Evolutionary conservation across 768 basidiomycete species (phyloP), one percentile per base, ranked within the genome.

Genomic region (Kwoniella europaea): DNA sequence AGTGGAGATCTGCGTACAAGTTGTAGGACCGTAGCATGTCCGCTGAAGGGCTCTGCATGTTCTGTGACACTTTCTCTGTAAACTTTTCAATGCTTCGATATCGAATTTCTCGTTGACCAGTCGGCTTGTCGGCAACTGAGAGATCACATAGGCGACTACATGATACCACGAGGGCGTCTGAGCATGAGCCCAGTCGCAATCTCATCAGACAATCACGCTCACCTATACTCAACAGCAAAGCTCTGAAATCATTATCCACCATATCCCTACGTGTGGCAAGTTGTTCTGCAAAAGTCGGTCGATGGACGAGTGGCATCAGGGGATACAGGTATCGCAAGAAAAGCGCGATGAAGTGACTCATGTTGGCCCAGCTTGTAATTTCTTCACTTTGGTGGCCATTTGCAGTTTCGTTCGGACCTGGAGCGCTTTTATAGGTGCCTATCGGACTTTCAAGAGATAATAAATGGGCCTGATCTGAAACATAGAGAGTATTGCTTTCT

Each of bases 121-220:
- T 18, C 79, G 70, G 29, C 58, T 73, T 0, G 77, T 82, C 9
- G 80, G 80, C 7, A 78, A 60, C 52, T 82, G 80, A 1, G 75
- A 80, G 20, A 82, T 82, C 29, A 80, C 79, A 71, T 80, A 79
- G 22, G 78, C 75, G n/a, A 81, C 80, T 81, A 46, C 13, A 4
- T 18, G 15, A 24, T 10, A 16, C 10, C 35, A 68, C 12, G 64
- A 35, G 35, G 35, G 3, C 35, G 7, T 35, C 35, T 35, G 35
- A 35, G 35, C 35, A 35, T 54, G 18, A 65, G 24, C 29, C 22
- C 41, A 10, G n/a, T 55, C 29, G 46, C 52, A 41, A 46, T 44
- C 15, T 41, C 20, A 52, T 42, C 42, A 52, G 65, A 44, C 22
- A 46, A 15, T 59, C 50, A 35, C 15, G 74, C 79, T 67, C 53